A percentile compares a stretch with the other conserved stretches of the same genome.
phyloP scores from a whole-genome alignment of 2,329 filamentous ascomycete species.

The Xylariales sp. region DNA sequence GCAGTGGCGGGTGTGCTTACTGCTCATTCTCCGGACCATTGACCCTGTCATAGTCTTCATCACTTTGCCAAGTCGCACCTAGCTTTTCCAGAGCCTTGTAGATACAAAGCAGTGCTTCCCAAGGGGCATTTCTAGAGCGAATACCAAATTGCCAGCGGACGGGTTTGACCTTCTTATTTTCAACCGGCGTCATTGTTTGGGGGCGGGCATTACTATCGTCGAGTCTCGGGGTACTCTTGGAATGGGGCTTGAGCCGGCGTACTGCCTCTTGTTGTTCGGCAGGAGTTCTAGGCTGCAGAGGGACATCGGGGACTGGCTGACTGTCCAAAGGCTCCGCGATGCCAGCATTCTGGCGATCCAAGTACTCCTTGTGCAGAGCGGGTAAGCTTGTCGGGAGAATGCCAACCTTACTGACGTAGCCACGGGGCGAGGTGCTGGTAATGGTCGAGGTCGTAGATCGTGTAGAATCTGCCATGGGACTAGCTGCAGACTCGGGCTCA shows the following conservation, averaged over 20 bases:
- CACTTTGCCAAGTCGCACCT: conserved; percentile 79
- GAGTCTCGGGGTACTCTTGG: conserved; percentile 62
- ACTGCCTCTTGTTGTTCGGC: conserved; percentile 79
- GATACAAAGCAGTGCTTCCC: conserved; percentile 90
- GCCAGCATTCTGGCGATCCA: conserved; percentile 64
- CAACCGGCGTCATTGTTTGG: conserved; percentile 59
- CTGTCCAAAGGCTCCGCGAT: conserved; percentile 39
- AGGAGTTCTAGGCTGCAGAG: conserved; percentile 49
- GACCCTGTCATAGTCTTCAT: conserved; percentile 52
- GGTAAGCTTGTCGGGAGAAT: conserved; percentile 89
- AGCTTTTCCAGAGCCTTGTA: conserved; percentile 87
- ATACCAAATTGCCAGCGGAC: conserved; percentile 99
- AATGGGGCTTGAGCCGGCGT: conserved; percentile 80
- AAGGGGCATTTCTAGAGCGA: conserved; percentile 85
- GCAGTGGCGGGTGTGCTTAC: conserved; percentile 26
- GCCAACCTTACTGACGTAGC: conserved; percentile 78
- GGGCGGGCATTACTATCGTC: conserved; percentile 59
- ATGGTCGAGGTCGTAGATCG: conserved; percentile 48
- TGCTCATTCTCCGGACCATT: conserved; percentile 41
- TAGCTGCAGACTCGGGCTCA: conserved; percentile 33
- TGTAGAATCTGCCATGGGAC: conserved; percentile 50
- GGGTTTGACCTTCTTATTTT: conserved; percentile 68
- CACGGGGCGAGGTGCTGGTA: conserved; percentile 42
- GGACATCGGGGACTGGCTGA: conserved; percentile 44
- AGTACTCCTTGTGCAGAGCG: conserved; percentile 84